Conservation (phyloP, 257 asterid genomes). For the Ajuga chamaepitys region DNA sequence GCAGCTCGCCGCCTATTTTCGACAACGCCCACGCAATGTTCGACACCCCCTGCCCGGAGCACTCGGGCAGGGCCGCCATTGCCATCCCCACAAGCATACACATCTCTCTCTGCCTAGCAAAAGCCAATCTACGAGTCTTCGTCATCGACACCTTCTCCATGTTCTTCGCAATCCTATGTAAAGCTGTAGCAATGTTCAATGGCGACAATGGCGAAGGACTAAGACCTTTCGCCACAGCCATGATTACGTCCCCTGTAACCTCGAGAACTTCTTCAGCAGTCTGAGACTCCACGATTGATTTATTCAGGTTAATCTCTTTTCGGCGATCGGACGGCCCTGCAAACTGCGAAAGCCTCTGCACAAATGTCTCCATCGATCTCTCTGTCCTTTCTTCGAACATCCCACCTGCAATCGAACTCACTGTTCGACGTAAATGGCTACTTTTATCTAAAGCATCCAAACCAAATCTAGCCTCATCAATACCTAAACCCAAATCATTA, state of each 20-base stretch:
- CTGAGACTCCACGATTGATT: conserved; percentile 67
- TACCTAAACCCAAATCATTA: conserved; percentile 21
- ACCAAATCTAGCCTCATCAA: conserved; percentile 28
- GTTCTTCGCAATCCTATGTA: conserved; percentile 93
- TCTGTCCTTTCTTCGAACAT: conserved; percentile 64
- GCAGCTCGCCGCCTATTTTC: conserved; percentile 92
- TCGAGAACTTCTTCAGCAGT: conserved; percentile 86
- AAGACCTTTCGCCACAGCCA: conserved; percentile 86
- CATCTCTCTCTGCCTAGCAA: conserved; percentile 87
- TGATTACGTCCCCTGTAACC: conserved; percentile 58
- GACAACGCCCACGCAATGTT: conserved; percentile 92
- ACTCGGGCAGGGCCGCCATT: conserved; percentile 81
- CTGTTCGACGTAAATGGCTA: conserved; percentile 37
- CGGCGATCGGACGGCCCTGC: conserved; percentile 81
- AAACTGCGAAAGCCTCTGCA: conserved; percentile 81
- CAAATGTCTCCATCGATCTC: conserved; percentile 59
- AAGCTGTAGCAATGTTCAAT: conserved; percentile 76
- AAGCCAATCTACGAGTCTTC: conserved; percentile 56
- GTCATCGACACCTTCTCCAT: conserved; percentile 86
- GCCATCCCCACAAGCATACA: conserved; percentile 93
- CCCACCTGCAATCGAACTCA: conserved; percentile 63
- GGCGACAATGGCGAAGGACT: conserved; percentile 95
- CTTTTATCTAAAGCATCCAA: conserved; percentile 22
- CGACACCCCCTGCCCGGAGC: conserved; percentile 88
- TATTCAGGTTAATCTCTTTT: conserved; percentile 77